phyloP scores from a whole-genome alignment of 805 yeast genomes.

The Soucietia sequanensis region DNA sequence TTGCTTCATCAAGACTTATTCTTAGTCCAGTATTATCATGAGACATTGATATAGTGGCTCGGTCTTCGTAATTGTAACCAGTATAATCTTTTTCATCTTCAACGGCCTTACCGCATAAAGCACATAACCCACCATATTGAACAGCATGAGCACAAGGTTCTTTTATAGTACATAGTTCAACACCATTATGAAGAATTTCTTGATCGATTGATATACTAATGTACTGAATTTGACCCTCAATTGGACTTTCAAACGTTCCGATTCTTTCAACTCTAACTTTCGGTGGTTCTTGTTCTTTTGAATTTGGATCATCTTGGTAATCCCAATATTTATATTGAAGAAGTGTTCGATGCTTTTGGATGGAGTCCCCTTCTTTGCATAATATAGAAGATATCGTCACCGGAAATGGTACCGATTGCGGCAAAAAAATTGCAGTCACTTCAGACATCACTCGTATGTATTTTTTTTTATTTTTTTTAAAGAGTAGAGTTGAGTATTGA shows the following conservation, averaged over 20 bases:
- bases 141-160: conserved; percentile 93
- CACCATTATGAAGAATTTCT: conserved; percentile 49
- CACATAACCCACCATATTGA: conserved; percentile 94
- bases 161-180: conserved; percentile 51
- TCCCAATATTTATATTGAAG: conserved; percentile 68
- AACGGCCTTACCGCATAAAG: conserved; percentile 81
- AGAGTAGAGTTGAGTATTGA: no score
- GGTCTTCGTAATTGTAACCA: conserved; percentile 62
- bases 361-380: conserved; percentile 42
- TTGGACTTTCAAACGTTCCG: conserved; percentile 80
- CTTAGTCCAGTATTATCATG: conserved; percentile 84
- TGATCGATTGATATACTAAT: conserved; percentile 58
- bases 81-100: conserved; percentile 70
- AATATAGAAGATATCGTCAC: conserved; percentile 56
- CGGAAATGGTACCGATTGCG: conserved; percentile 67
- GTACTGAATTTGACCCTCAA: conserved; percentile 62
- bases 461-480: no score
- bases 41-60: conserved; percentile 86
- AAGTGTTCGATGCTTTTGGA: conserved; percentile 53
- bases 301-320: conserved; percentile 53
- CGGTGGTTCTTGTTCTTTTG: conserved; percentile 40
- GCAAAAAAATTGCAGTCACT: conserved; percentile 52
- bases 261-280: conserved; percentile 62
- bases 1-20: conserved; percentile 84
- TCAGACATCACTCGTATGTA: no score